Percentiles rank a stretch among this genome's conserved stretches.
Evolutionary conservation across 208 protist genomes (phyloP).

Genomic region (Blastocrithidia nonstop): DNA sequence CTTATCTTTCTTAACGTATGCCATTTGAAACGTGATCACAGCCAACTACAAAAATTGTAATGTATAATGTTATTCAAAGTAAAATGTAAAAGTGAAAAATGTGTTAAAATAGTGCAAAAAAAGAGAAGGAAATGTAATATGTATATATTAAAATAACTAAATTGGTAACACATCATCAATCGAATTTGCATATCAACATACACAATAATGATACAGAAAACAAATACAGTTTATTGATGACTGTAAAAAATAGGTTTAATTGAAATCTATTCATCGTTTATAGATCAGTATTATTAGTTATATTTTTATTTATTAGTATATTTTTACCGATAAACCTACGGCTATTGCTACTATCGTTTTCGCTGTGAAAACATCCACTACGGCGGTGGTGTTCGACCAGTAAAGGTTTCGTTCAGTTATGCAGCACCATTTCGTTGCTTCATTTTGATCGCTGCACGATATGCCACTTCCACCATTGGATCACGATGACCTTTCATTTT

Average conservation of each 20-base stretch:
- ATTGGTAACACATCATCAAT: too few relatives aligned
- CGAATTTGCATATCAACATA: too few relatives aligned
- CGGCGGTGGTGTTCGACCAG: constrained; percentile 8
- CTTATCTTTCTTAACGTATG: constrained; percentile 64
- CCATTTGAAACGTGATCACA: constrained; percentile 71
- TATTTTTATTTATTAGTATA: too few relatives aligned
- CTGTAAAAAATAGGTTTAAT: neutral
- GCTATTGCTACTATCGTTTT: constrained; percentile 1
- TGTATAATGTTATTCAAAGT: neutral
- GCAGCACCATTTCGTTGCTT: constrained; percentile 11
- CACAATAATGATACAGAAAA: neutral
- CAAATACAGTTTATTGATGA: neutral
- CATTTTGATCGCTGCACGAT: constrained; percentile 20
- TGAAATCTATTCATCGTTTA: too few relatives aligned
- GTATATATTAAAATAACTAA: too few relatives aligned
- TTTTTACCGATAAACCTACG: too few relatives aligned
- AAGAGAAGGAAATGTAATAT: neutral
- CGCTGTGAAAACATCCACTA: constrained; percentile 44
- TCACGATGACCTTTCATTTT: constrained; percentile 22
- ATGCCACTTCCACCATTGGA: constrained; percentile 25
- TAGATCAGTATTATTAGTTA: too few relatives aligned
- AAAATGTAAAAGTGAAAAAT: constrained; percentile 6
- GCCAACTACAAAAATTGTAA: constrained; percentile 6
- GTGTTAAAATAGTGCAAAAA: neutral
- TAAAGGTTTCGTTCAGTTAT: constrained; percentile 5